phyloP scores from a whole-genome alignment of 2,329 filamentous ascomycete species.

The Cordyceps farinosa region DNA sequence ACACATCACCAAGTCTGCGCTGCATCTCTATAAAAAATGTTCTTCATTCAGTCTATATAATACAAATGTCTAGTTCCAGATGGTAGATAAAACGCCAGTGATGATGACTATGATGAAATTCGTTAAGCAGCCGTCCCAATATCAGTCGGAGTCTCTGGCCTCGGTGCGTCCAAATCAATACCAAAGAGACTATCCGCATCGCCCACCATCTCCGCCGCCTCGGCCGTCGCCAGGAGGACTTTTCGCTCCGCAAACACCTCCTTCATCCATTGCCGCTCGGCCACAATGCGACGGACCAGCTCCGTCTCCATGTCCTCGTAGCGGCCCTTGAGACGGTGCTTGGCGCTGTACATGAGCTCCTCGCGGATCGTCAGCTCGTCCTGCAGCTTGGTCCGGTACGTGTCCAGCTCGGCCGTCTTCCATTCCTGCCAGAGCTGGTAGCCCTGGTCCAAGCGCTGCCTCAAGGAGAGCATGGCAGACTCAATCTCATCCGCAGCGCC shows the following conservation, averaged over 20 bases:
- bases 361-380: slow-evolving; percentile 39
- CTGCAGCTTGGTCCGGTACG: slow-evolving; percentile 33
- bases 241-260: slow-evolving; percentile 43
- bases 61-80: not conserved
- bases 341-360: slow-evolving; percentile 42
- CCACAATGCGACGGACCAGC: slow-evolving; percentile 33
- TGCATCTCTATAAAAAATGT: not conserved
- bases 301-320: slow-evolving; percentile 31
- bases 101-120: not conserved
- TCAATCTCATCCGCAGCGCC: slow-evolving; percentile 32
- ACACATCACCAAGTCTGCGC: not conserved
- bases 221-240: slow-evolving; percentile 39
- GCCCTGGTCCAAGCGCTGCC: slow-evolving; percentile 39
- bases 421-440: slow-evolving; percentile 40
- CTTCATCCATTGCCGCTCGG: slow-evolving; percentile 47
- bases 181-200: slow-evolving; percentile 34
- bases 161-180: slow-evolving; percentile 7
- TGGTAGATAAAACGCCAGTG: not conserved
- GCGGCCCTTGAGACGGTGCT: slow-evolving; percentile 29
- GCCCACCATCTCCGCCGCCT: slow-evolving; percentile 42
- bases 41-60: not conserved
- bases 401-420: slow-evolving; percentile 38
- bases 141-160: slow-evolving; percentile 21
- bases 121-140: not conserved
- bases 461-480: slow-evolving; percentile 33